Evolutionary conservation across 805 yeast genomes (phyloP).

Genomic region (Metschnikowia gruessii): DNA sequence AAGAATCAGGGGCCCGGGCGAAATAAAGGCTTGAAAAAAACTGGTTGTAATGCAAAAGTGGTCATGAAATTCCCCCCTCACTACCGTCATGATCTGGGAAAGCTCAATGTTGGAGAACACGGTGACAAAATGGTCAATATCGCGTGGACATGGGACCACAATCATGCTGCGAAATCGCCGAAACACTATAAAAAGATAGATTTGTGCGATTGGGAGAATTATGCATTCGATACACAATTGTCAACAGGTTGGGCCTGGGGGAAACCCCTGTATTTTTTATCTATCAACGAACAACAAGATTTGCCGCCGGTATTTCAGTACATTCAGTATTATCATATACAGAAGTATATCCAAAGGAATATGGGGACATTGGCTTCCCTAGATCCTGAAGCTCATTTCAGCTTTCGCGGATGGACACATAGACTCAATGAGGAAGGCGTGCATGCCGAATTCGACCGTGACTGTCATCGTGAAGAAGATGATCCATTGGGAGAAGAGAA

Average conservation of each 20-base stretch:
- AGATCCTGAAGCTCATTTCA: no score
- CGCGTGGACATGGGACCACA: background rate
- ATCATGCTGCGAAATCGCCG: background rate
- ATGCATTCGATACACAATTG: background rate
- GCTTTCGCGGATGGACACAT: no score
- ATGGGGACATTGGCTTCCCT: no score
- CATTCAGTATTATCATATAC: no score
- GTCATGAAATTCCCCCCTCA: background rate
- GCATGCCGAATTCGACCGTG: background rate
- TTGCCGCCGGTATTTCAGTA: no score
- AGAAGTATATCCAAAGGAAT: no score
- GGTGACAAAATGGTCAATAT: background rate
- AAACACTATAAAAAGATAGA: no score
- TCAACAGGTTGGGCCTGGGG: background rate
- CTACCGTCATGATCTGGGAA: background rate
- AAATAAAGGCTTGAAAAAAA: background rate
- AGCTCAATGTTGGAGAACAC: background rate
- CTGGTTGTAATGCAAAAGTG: background rate
- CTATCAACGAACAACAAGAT: no score
- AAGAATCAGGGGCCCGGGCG: no score
- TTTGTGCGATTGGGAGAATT: background rate
- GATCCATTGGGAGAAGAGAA: background rate
- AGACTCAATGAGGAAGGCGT: no score
- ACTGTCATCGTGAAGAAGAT: background rate
- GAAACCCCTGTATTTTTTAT: background rate